phyloP scores from a whole-genome alignment of 139 green algal species.

The Chlorella sp. region DNA sequence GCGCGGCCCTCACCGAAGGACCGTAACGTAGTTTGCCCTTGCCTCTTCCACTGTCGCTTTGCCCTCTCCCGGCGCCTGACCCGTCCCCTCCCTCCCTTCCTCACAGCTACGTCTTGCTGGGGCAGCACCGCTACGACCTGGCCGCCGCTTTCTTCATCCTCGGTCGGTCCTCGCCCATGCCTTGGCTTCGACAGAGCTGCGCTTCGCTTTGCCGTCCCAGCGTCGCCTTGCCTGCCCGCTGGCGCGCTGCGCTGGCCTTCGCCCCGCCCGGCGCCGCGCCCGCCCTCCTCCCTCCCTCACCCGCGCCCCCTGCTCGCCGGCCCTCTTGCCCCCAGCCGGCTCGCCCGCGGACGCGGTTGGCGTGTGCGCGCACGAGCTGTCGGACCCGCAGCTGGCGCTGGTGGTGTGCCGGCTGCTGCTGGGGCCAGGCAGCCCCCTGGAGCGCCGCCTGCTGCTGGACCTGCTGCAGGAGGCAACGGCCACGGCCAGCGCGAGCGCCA shows the following conservation, averaged over 20 bases:
- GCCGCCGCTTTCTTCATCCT: slow-evolving; percentile 91
- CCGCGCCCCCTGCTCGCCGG: too few relatives aligned
- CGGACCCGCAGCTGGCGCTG: slow-evolving; percentile 79
- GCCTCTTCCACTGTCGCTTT: too few relatives aligned
- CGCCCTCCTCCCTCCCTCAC: too few relatives aligned
- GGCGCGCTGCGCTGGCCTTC: too few relatives aligned
- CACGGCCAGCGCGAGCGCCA: too few relatives aligned
- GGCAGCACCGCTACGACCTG: slow-evolving; percentile 81
- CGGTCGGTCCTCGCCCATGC: slow-evolving; percentile 23
- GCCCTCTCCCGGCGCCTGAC: too few relatives aligned
- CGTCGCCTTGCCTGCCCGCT: too few relatives aligned
- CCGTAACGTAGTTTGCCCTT: too few relatives aligned
- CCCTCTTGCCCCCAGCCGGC: slow-evolving; percentile 31
- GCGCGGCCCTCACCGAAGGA: too few relatives aligned
- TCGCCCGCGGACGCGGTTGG: slow-evolving; percentile 57
- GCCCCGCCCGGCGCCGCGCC: too few relatives aligned
- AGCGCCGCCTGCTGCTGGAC: slow-evolving; percentile 6
- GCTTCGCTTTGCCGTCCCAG: too few relatives aligned
- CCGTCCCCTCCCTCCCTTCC: too few relatives aligned
- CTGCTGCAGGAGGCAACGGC: neutral
- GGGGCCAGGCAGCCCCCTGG: slow-evolving; percentile 5
- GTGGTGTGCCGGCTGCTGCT: slow-evolving; percentile 65
- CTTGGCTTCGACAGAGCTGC: neutral
- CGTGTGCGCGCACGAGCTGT: slow-evolving; percentile 66
- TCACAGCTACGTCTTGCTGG: slow-evolving; percentile 86